Evolutionary conservation across 2,329 filamentous ascomycete genomes (phyloP).

Genomic region (Epichloe sp.): DNA sequence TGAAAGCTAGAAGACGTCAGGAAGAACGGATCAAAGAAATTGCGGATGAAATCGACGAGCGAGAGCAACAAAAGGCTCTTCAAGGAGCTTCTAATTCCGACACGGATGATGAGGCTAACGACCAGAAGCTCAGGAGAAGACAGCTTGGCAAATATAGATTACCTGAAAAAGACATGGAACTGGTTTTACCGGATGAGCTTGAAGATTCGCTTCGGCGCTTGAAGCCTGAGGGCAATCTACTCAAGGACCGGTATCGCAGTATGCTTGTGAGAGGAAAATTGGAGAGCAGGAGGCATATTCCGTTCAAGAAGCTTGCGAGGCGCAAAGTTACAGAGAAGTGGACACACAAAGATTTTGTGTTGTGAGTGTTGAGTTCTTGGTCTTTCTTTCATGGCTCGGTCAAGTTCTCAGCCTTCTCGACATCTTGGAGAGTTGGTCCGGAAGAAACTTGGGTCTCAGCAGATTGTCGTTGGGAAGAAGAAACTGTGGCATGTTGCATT

Average conservation of each 20-base stretch:
- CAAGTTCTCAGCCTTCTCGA: neutral
- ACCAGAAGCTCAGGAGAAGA: slow-evolving; percentile 52
- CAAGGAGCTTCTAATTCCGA: slow-evolving; percentile 31
- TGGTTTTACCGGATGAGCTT: slow-evolving; percentile 72
- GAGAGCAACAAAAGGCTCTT: slow-evolving; percentile 36
- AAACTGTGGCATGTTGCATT: too few species aligned
- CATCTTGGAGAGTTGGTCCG: neutral
- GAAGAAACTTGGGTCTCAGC: neutral
- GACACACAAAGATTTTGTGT: slow-evolving; percentile 81
- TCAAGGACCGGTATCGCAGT: slow-evolving; percentile 84
- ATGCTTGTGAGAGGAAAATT: slow-evolving; percentile 81
- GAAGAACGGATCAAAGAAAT: slow-evolving; percentile 59
- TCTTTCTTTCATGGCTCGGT: neutral
- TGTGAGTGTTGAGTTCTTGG: neutral
- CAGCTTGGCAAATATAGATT: slow-evolving; percentile 62
- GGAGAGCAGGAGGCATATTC: slow-evolving; percentile 65
- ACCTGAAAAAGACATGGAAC: slow-evolving; percentile 66
- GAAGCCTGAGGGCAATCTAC: slow-evolving; percentile 89
- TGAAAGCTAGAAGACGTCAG: slow-evolving; percentile 62
- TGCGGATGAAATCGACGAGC: slow-evolving; percentile 45
- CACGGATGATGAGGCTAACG: slow-evolving; percentile 43
- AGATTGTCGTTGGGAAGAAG: too few species aligned
- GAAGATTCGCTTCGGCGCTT: slow-evolving; percentile 68
- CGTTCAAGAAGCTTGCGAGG: slow-evolving; percentile 72
- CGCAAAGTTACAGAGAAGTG: slow-evolving; percentile 86